Base-by-base conservation (phyloP, 345 rosid species). In the Abelmoschus esculentus region DNA sequence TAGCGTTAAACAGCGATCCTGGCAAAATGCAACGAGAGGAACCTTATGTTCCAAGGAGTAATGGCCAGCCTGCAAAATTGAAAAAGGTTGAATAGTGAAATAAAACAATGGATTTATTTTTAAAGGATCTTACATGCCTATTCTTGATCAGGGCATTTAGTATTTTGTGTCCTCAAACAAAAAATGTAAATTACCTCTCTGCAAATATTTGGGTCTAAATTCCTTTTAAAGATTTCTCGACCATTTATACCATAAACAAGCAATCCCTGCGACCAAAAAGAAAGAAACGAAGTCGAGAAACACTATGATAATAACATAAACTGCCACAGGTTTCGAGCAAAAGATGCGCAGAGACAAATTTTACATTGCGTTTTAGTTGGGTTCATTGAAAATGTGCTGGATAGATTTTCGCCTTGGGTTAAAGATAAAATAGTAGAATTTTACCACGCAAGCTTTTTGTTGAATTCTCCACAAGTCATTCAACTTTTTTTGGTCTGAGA, bases 211-310 rank as follows among this genome's bases (percentile, higher is more conserved):
- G 74, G 86, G 74, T 89, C 96, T 77, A 95, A 80, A 78, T 87
- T 89, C 77, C 90, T 79, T 82, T 93, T 85, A 67, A 80, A 90
- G 72, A 95, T 86, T 77, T 95, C 97, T 66, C 70, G 85, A 14
- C 98, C 99, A 52, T 86, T 90, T 74, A 87, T 90, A 63, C 98
- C 98, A 78, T 90, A 90, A 71, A 95, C 92, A 73, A 92, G 90
- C 83, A 95, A 77, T n/a, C 98, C 99, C 99, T 91, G 89, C 46
- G 14, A 65, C 59, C 38, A 74, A 67, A 70, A 74, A 34, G 54
- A 62, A 67, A 71, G 50, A 46, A 29, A 40, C 44, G 31, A 79
- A 75, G 61, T 49, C 50, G 70, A 15, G 44, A 7, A 52, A 62
- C 19, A 69, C 44, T 44, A 69, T 29, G 15, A 32, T 36, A 73